Conservation (phyloP, 805 yeast species). For the Metschnikowia reukaufii region DNA sequence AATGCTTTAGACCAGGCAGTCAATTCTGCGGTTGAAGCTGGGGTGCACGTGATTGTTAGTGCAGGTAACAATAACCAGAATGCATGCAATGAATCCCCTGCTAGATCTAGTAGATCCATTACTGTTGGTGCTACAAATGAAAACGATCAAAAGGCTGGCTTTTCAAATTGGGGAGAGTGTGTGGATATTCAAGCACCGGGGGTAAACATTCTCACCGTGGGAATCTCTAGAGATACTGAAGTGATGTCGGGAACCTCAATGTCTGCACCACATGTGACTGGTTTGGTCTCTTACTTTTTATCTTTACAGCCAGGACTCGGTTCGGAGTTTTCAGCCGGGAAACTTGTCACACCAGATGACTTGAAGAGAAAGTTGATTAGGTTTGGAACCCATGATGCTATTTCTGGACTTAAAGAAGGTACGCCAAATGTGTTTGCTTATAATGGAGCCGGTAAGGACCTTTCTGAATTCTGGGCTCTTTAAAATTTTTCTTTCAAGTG, state of each 20-base stretch:
- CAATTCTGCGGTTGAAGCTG: slow-evolving; percentile 84
- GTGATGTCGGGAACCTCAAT: slow-evolving; percentile 71
- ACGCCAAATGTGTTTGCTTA: slow-evolving; percentile 61
- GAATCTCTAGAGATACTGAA: slow-evolving; percentile 7
- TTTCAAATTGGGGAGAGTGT: slow-evolving; percentile 93
- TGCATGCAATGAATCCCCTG: slow-evolving; percentile 92
- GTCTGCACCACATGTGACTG: slow-evolving; percentile 76
- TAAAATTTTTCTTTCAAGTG: neutral
- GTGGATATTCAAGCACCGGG: slow-evolving; percentile 98
- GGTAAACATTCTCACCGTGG: slow-evolving; percentile 69
- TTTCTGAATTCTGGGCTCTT: slow-evolving; percentile 14
- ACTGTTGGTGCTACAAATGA: slow-evolving; percentile 94
- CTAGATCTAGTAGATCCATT: slow-evolving; percentile 76
- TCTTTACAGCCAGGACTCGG: slow-evolving; percentile 20
- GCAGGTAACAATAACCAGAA: slow-evolving; percentile 94
- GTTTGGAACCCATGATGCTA: slow-evolving; percentile 46
- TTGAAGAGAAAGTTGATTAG: slow-evolving; percentile 43
- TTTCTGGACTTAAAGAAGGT: slow-evolving; percentile 47
- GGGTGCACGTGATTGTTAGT: slow-evolving; percentile 90
- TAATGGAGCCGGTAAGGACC: slow-evolving; percentile 24
- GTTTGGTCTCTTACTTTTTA: slow-evolving; percentile 55
- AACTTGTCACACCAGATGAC: slow-evolving; percentile 44
- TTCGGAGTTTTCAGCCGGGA: slow-evolving; percentile 30
- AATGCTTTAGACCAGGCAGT: slow-evolving; percentile 85
- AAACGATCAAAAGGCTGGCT: slow-evolving; percentile 86